Evolutionary conservation across 2,329 filamentous ascomycete genomes (phyloP), one percentile per base, ranked within the genome.

Genomic region (Arachnopeziza araneosa): DNA sequence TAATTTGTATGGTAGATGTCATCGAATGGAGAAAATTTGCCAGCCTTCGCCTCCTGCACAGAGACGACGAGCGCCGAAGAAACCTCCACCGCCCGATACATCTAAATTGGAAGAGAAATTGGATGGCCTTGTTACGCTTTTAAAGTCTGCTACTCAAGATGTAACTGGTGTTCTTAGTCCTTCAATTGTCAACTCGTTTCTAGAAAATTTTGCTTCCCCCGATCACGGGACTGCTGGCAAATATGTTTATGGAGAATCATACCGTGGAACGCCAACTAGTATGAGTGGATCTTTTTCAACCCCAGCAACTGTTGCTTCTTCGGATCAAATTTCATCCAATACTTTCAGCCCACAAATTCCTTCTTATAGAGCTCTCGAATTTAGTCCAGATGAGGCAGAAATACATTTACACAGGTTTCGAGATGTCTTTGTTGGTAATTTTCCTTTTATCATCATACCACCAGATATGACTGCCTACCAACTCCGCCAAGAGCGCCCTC

Each of bases 401-500:
- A 30, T 23, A 23, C 55, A 26, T 55, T 26, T 61, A 6, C 50
- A 58, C 53, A 58, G 23, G 51, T 61, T 61, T 48, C 55, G 56
- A 48, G 26, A 17, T 22, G 52, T 55, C 5, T 61, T 58, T 54
- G 52, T 55, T 2, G 54, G 50, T 19, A 23, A 61, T 51, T 52
- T 61, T 44, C 59, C 59, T 24, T 61, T 57, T 23, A 58, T 61
- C 7, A 24, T 55, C 6, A 58, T 61, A 51, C 30, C 55, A 14
- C 52, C 59, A 48, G 36, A 55, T 23, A 24, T 52, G 30, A 58
- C 59, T 48, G 32, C 59, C 9, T 48, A 58, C 7, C 48, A 61
- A 44, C 59, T 61, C 51, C 59, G 51, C 14, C 51, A 61, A 52
- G 59, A 61, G 1, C 59, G 59, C n/a, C 59, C 59, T 6, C 30